Evolutionary conservation across 768 basidiomycete species (phyloP).

Genomic region (Tubosaeta sp.): DNA sequence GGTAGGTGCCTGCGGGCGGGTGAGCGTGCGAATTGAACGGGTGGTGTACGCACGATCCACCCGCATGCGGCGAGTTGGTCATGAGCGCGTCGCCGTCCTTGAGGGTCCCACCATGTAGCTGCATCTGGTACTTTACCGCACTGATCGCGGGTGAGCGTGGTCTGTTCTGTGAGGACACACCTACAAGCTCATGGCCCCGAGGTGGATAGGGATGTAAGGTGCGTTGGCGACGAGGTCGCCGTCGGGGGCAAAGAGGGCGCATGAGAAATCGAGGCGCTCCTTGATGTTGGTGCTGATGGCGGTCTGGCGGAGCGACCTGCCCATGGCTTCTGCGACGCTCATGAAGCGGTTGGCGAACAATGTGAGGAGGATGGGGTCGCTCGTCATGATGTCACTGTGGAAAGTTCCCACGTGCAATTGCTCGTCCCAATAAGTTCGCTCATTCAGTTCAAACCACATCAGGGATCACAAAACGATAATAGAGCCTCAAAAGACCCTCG

Average conservation of each 20-base stretch:
- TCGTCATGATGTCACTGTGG: no score
- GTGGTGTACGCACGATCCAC: conserved; percentile 65
- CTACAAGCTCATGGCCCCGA: conserved; percentile 90
- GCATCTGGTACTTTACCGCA: conserved; percentile 89
- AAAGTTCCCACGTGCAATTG: no score
- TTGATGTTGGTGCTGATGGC: conserved; percentile 93
- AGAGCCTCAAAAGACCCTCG: no score
- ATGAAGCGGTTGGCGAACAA: conserved; percentile 97
- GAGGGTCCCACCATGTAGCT: conserved; percentile 60
- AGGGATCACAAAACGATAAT: no score
- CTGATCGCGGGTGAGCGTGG: conserved; percentile 29
- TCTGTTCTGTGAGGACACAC: conserved; percentile 27
- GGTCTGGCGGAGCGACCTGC: conserved; percentile 83
- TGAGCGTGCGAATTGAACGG: neutral
- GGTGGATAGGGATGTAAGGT: conserved; percentile 84
- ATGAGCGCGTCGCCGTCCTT: conserved; percentile 91
- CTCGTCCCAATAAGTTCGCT: no score
- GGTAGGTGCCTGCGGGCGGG: conserved; percentile 55
- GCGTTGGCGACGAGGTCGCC: conserved; percentile 95
- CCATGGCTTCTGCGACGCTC: conserved; percentile 97
- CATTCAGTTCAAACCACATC: no score
- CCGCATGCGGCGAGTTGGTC: conserved; percentile 87
- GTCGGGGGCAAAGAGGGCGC: conserved; percentile 92
- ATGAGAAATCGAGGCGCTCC: conserved; percentile 92
- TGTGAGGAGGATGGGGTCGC: conserved; percentile 84